Evolutionary conservation across 2,329 filamentous ascomycete genomes (phyloP).

Genomic region (Xylaria sp.): DNA sequence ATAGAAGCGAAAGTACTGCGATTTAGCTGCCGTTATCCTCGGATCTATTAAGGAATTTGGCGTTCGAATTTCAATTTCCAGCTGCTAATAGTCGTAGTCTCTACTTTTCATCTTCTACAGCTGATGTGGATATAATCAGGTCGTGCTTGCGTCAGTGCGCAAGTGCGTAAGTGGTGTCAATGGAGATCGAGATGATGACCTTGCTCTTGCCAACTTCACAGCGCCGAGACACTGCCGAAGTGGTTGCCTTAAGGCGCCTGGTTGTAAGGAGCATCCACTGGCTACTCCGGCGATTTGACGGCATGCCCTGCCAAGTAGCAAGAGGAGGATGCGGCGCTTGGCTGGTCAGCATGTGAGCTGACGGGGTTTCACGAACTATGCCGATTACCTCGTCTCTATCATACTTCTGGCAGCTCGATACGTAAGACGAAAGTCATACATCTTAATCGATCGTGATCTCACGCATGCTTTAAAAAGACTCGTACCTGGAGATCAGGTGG

Average conservation of each 20-base stretch:
- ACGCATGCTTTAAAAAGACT: background rate
- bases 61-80: background rate
- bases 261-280: background rate
- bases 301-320: constrained; percentile 7
- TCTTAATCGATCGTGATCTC: background rate
- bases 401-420: background rate
- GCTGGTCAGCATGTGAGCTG: constrained; percentile 4
- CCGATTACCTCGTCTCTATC: background rate
- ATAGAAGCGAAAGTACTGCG: background rate
- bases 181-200: background rate
- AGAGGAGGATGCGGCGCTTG: background rate
- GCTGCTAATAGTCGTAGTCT: background rate
- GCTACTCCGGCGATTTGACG: background rate
- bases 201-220: background rate
- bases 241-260: constrained; percentile 14
- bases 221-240: constrained; percentile 32
- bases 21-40: background rate
- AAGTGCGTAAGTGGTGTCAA: background rate
- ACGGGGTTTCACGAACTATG: too few relatives aligned
- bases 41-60: background rate
- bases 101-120: background rate
- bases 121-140: too few relatives aligned
- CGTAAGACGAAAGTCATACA: background rate
- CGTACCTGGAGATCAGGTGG: too few relatives aligned
- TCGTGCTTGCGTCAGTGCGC: background rate